Percentiles rank a stretch among this genome's conserved stretches.
Conservation (phyloP, 176 grass and related monocot genomes). For the Aegilops speltoides region DNA sequence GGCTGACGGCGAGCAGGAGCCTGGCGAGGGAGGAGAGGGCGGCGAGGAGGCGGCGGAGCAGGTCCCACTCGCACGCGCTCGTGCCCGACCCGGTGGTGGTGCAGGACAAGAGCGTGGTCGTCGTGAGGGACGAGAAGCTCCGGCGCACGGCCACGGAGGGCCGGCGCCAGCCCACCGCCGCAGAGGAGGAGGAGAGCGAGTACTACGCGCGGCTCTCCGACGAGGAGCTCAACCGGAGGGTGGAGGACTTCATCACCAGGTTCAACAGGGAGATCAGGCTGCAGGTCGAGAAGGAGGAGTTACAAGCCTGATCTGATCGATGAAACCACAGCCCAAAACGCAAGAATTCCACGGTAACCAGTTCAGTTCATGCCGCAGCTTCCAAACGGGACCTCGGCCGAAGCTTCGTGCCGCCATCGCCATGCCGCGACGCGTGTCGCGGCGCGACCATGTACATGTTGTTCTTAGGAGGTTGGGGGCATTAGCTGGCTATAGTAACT, state of each 20-base stretch:
- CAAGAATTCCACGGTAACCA: not conserved
- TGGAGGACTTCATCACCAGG: constrained; percentile 90
- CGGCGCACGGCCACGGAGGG: constrained; percentile 40
- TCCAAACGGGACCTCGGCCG: not conserved
- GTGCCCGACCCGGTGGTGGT: not conserved
- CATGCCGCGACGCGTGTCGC: no score
- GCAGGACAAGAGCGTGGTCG: constrained; percentile 47
- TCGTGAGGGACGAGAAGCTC: constrained; percentile 40
- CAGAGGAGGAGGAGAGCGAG: constrained; percentile 34
- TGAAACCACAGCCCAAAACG: not conserved
- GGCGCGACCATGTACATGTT: constrained; percentile 1
- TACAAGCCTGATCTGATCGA: constrained; percentile 22
- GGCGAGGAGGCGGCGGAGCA: constrained; percentile 12
- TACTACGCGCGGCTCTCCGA: constrained; percentile 75
- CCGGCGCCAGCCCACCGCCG: not conserved
- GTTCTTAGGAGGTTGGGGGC: not conserved
- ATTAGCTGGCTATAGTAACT: not conserved
- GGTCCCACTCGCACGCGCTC: constrained; percentile 43
- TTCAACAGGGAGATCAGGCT: constrained; percentile 87
- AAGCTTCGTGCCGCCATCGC: no score
- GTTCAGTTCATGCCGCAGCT: not conserved
- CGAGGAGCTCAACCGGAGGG: constrained; percentile 85
- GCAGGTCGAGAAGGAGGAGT: constrained; percentile 49
- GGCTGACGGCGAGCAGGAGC: constrained; percentile 32
- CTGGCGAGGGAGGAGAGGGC: constrained; percentile 4